Evolutionary conservation across 1,284 basidiomycete species (phyloP).

Genomic region (Sporisorium sorghi): DNA sequence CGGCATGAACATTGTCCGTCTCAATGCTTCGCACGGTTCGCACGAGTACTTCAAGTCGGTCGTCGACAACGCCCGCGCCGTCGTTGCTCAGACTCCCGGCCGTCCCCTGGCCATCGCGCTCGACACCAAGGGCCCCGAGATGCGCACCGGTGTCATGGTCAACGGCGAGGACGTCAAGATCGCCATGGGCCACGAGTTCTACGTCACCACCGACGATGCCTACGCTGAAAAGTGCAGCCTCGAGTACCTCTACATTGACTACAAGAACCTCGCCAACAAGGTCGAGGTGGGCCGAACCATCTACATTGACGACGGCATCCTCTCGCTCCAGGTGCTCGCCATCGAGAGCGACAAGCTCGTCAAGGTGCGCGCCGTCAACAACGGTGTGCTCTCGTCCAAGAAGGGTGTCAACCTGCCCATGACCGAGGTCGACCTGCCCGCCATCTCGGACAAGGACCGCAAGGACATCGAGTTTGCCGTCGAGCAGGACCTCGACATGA

Average conservation of each 20-base stretch:
- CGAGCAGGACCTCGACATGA: constrained; percentile 97
- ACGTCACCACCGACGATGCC: constrained; percentile 84
- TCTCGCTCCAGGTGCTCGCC: constrained; percentile 90
- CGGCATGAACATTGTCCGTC: constrained; percentile 69
- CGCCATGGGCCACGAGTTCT: constrained; percentile 92
- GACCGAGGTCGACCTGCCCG: constrained; percentile 96
- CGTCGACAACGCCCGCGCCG: constrained; percentile 66
- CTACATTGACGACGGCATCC: constrained; percentile 96
- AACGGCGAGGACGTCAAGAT: constrained; percentile 87
- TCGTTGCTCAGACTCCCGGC: constrained; percentile 71
- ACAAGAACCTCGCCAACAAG: constrained; percentile 93
- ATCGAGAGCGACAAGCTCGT: constrained; percentile 72
- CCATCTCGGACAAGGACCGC: constrained; percentile 92
- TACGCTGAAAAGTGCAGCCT: constrained; percentile 87
- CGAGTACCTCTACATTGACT: constrained; percentile 71
- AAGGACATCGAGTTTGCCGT: constrained; percentile 94
- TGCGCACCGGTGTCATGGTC: constrained; percentile 94
- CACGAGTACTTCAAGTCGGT: constrained; percentile 68
- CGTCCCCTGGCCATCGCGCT: constrained; percentile 97
- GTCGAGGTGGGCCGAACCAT: constrained; percentile 94
- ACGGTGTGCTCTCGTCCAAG: constrained; percentile 90
- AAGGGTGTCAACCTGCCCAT: constrained; percentile 99
- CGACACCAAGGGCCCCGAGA: constrained; percentile 99
- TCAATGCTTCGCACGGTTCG: constrained; percentile 68
- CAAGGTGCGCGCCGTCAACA: constrained; percentile 88